Conservation (phyloP, 345 rosid genomes). For the Mallotus nudiflorus region DNA sequence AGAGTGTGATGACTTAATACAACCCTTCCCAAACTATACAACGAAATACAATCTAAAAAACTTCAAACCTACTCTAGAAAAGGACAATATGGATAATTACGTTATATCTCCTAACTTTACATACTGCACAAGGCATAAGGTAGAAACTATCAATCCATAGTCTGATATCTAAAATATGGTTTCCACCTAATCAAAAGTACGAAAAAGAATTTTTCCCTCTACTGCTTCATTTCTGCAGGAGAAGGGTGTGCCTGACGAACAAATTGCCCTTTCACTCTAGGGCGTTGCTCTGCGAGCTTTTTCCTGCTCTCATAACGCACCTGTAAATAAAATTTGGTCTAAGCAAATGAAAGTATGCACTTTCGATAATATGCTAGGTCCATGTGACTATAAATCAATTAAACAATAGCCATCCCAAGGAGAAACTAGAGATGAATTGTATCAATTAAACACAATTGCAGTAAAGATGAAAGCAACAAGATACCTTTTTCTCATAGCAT, state of each 20-base stretch:
- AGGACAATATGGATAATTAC: too few relatives aligned
- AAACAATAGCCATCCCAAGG: background rate
- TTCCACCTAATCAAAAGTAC: background rate
- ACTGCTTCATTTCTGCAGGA: slow-evolving; percentile 31
- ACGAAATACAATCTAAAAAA: background rate
- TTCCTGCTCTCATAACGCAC: slow-evolving; percentile 77
- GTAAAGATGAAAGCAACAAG: background rate
- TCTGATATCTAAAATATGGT: background rate
- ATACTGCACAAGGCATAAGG: background rate
- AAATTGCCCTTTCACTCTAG: slow-evolving; percentile 74
- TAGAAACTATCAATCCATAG: background rate
- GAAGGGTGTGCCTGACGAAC: slow-evolving; percentile 46
- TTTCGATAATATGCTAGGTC: background rate
- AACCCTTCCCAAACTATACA: too few relatives aligned
- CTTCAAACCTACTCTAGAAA: background rate
- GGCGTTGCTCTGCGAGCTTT: slow-evolving; percentile 78
- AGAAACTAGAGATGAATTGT: background rate
- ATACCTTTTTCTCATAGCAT: slow-evolving; percentile 92
- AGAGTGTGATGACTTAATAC: too few relatives aligned
- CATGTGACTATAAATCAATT: background rate
- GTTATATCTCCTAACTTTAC: background rate
- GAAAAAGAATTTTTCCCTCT: slow-evolving; percentile 13
- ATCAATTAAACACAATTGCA: background rate
- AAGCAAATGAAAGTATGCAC: slow-evolving; percentile 3
- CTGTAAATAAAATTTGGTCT: slow-evolving; percentile 30